These are phyloP conservation scores for Suillus plorans DNA, from an alignment of 768 basidiomycete genomes.

Conservation along the genomic window DNA sequence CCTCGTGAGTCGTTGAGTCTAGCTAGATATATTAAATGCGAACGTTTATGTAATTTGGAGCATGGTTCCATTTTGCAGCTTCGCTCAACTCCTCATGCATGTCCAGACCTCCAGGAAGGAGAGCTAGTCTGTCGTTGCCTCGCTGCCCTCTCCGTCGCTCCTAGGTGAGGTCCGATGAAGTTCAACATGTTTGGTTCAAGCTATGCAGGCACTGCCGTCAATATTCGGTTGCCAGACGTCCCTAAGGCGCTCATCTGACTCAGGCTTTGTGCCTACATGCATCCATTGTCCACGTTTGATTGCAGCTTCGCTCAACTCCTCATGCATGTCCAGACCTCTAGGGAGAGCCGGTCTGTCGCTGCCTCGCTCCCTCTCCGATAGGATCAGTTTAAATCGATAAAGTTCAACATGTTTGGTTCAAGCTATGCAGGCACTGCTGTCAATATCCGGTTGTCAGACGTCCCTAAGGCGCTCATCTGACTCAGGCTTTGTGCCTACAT, in stretches of 20 bases:
- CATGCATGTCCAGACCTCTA: background rate
- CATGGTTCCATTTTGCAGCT: background rate
- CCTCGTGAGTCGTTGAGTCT: too few relatives aligned
- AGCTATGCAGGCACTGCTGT: background rate
- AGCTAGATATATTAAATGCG: background rate
- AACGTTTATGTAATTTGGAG: background rate
- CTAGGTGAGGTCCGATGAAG: background rate
- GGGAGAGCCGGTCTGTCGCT: background rate
- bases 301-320: background rate
- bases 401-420: background rate
- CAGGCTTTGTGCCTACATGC: background rate
- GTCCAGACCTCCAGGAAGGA: background rate
- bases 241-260: background rate
- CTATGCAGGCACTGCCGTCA: background rate
- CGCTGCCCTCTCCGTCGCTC: too few relatives aligned
- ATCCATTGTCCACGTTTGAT: background rate
- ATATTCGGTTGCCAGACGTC: background rate
- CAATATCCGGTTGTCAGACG: background rate
- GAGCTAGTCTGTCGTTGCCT: background rate
- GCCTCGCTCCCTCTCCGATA: background rate
- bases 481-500: background rate
- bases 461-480: background rate
- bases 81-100: background rate
- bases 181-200: background rate
- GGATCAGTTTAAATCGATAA: background rate